These are phyloP conservation scores for Arachis stenosperma DNA, from an alignment of 306 rosid genomes.

Conservation along the genomic window DNA sequence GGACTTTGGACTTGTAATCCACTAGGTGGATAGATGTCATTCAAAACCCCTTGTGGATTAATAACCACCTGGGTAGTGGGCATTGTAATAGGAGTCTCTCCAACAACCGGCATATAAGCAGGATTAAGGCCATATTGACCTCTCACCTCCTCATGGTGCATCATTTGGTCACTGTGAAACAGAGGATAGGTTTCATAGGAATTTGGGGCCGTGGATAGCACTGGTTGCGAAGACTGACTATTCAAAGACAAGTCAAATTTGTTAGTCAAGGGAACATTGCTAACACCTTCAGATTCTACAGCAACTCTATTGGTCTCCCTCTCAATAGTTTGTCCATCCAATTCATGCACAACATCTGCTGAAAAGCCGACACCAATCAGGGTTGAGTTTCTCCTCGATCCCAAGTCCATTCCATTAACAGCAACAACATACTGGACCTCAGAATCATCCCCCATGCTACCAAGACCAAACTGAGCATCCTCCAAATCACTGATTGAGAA, in stretches of 20 bases:
- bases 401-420: slow-evolving; percentile 77
- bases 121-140: slow-evolving; percentile 52
- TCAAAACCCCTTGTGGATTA: slow-evolving; percentile 45
- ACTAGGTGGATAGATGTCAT: slow-evolving; percentile 43
- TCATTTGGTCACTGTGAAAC: slow-evolving; percentile 49
- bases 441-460: slow-evolving; percentile 66
- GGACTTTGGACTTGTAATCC: slow-evolving; percentile 49
- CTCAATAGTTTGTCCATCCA: slow-evolving; percentile 49
- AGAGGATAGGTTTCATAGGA: slow-evolving; percentile 46
- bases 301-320: slow-evolving; percentile 45
- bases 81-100: slow-evolving; percentile 44
- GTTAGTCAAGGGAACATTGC: slow-evolving; percentile 37
- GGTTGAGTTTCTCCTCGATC: slow-evolving; percentile 55
- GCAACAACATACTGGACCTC: slow-evolving; percentile 74
- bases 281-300: slow-evolving; percentile 39
- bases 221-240: slow-evolving; percentile 44
- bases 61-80: slow-evolving; percentile 44
- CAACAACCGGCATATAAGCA: slow-evolving; percentile 43
- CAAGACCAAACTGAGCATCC: slow-evolving; percentile 61
- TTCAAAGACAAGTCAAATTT: background rate
- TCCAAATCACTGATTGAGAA: slow-evolving; percentile 71
- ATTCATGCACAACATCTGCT: slow-evolving; percentile 48
- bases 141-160: slow-evolving; percentile 49
- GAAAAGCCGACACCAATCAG: slow-evolving; percentile 50
- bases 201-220: slow-evolving; percentile 47